Evolutionary conservation across 1,139 yeast species (phyloP).

Genomic region (Candida pseudoviswanathii): DNA sequence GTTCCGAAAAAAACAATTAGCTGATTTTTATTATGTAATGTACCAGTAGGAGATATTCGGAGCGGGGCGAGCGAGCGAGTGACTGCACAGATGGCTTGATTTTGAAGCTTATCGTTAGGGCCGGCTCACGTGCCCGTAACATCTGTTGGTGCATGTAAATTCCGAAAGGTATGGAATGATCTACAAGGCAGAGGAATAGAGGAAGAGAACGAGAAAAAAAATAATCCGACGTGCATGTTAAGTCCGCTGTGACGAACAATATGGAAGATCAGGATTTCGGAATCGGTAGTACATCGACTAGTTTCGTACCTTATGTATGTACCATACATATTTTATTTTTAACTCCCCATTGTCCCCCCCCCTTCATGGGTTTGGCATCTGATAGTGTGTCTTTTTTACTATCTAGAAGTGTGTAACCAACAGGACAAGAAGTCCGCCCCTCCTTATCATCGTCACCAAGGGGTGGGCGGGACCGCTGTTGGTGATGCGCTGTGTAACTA

Average conservation of each 20-base stretch:
- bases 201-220: neutral
- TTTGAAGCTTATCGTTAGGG: neutral
- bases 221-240: neutral
- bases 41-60: neutral
- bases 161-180: neutral
- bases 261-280: too few species aligned
- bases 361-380: neutral
- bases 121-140: too few species aligned
- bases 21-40: neutral
- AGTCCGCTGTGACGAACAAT: neutral
- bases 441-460: neutral
- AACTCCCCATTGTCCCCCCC: neutral
- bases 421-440: neutral
- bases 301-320: neutral
- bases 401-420: neutral
- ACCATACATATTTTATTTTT: neutral
- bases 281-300: neutral
- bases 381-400: neutral
- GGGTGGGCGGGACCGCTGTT: too few species aligned
- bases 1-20: neutral
- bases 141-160: neutral
- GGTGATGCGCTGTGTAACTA: neutral
- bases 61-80: neutral
- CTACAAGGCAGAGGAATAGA: neutral
- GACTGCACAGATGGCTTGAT: neutral